These are phyloP conservation scores for Kuraishia molischiana DNA, from an alignment of 805 yeast genomes.

Conservation along the genomic window DNA sequence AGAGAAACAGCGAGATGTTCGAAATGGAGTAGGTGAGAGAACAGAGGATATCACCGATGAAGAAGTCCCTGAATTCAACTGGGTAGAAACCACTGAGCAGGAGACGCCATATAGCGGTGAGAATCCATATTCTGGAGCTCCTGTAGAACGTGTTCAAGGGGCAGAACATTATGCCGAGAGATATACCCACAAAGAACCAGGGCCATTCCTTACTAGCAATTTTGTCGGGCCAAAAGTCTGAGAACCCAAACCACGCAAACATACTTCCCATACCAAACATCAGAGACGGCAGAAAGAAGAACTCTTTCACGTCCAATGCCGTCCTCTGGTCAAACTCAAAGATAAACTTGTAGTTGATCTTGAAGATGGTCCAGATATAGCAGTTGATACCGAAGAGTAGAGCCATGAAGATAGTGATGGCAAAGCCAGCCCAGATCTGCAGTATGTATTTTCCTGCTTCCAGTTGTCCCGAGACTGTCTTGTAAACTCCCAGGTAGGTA, in stretches of 20 bases:
- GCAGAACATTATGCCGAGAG: conserved; percentile 37
- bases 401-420: conserved; percentile 50
- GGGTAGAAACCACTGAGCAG: conserved; percentile 81
- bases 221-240: conserved; percentile 48
- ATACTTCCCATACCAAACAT: conserved; percentile 47
- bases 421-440: conserved; percentile 92
- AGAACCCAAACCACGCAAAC: conserved; percentile 69
- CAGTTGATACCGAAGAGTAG: conserved; percentile 62
- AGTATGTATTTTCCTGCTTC: conserved; percentile 54
- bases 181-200: conserved; percentile 56
- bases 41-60: conserved; percentile 84
- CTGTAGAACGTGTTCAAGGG: conserved; percentile 53
- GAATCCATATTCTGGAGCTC: conserved; percentile 71
- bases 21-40: conserved; percentile 84
- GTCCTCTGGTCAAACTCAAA: conserved; percentile 75
- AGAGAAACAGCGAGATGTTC: conserved; percentile 76
- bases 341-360: conserved; percentile 84
- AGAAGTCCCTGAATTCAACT: conserved; percentile 91
- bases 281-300: conserved; percentile 51
- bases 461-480: conserved; percentile 25
- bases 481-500: conserved; percentile 30
- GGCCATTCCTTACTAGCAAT: conserved; percentile 73
- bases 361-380: conserved; percentile 59
- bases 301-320: conserved; percentile 57
- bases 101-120: conserved; percentile 62